phyloP scores from a whole-genome alignment of 2,329 filamentous ascomycete species.

The Talaromyces marneffei region DNA sequence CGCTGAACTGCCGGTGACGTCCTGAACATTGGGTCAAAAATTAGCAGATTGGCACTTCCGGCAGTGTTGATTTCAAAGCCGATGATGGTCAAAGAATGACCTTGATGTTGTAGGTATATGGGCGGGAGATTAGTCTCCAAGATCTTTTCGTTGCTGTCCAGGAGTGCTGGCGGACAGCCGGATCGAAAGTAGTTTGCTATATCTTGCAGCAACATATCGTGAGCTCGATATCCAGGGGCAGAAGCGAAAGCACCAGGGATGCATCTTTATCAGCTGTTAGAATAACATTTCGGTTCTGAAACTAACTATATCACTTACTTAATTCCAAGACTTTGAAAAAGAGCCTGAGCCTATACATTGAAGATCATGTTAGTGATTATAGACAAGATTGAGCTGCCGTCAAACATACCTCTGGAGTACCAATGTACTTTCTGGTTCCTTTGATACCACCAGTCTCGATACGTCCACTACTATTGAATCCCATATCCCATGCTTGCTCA shows the following conservation, averaged over 20 bases:
- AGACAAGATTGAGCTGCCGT: background rate
- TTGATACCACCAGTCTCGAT: conserved; percentile 79
- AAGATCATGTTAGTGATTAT: conserved; percentile 13
- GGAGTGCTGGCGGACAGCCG: conserved; percentile 32
- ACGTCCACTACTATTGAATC: conserved; percentile 68
- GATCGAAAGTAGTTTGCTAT: conserved; percentile 70
- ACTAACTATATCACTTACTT: conserved; percentile 41
- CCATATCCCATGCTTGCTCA: conserved; percentile 79
- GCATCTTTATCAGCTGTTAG: conserved; percentile 36
- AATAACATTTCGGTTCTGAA: background rate
- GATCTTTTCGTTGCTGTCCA: conserved; percentile 55
- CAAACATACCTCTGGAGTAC: conserved; percentile 68
- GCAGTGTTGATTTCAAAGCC: conserved; percentile 67
- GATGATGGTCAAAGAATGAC: conserved; percentile 81
- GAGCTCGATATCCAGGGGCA: conserved; percentile 43
- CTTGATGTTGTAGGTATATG: conserved; percentile 82
- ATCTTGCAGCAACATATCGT: conserved; percentile 57
- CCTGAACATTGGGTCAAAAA: conserved; percentile 82
- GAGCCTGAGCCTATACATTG: conserved; percentile 64
- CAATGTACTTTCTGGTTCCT: conserved; percentile 91
- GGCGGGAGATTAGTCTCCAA: conserved; percentile 67
- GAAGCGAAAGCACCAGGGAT: conserved; percentile 55
- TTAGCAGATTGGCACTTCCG: conserved; percentile 64
- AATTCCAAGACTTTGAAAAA: conserved; percentile 66
- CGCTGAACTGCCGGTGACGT: conserved; percentile 60